These are phyloP conservation scores for Neofusicoccum umdonicola DNA, from an alignment of 2,329 filamentous ascomycete species.

Conservation along the genomic window DNA sequence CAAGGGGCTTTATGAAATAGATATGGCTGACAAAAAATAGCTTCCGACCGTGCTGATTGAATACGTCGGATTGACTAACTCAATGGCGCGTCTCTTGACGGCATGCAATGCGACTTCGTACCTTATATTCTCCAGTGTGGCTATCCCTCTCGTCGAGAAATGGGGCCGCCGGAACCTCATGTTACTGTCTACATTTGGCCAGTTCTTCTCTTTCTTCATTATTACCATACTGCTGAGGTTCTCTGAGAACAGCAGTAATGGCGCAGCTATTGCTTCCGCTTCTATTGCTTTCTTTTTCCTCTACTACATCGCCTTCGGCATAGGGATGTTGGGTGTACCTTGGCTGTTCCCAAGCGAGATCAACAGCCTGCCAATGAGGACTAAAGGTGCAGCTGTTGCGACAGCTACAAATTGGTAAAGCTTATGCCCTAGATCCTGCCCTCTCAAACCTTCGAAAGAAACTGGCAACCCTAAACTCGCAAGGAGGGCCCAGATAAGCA, in stretches of 20 bases:
- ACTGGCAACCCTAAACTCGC: too few species aligned
- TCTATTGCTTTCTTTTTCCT: slow-evolving; percentile 53
- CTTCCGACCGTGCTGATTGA: slow-evolving; percentile 60
- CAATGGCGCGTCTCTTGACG: slow-evolving; percentile 55
- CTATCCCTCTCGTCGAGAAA: slow-evolving; percentile 49
- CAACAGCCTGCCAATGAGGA: slow-evolving; percentile 50
- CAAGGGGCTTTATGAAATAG: too few species aligned
- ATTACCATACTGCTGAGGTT: slow-evolving; percentile 51
- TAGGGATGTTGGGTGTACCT: slow-evolving; percentile 49
- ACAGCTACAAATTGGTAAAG: slow-evolving; percentile 53
- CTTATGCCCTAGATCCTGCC: slow-evolving; percentile 26
- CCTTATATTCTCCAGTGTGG: slow-evolving; percentile 47
- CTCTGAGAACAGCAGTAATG: slow-evolving; percentile 27
- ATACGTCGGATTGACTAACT: slow-evolving; percentile 54
- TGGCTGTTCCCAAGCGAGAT: slow-evolving; percentile 52
- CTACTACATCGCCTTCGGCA: slow-evolving; percentile 55
- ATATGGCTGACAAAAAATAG: too few species aligned
- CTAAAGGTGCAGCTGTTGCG: slow-evolving; percentile 49
- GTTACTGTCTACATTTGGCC: slow-evolving; percentile 55
- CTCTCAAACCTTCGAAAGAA: too few species aligned
- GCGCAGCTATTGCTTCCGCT: slow-evolving; percentile 31
- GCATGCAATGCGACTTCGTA: slow-evolving; percentile 56
- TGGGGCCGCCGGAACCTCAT: slow-evolving; percentile 59
- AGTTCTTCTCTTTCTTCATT: slow-evolving; percentile 52
- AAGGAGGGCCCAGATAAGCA: too few species aligned